Percentiles rank a stretch among this genome's conserved stretches.
phyloP scores from a whole-genome alignment of 2,329 filamentous ascomycete genomes.

The Setomelanomma holmii region DNA sequence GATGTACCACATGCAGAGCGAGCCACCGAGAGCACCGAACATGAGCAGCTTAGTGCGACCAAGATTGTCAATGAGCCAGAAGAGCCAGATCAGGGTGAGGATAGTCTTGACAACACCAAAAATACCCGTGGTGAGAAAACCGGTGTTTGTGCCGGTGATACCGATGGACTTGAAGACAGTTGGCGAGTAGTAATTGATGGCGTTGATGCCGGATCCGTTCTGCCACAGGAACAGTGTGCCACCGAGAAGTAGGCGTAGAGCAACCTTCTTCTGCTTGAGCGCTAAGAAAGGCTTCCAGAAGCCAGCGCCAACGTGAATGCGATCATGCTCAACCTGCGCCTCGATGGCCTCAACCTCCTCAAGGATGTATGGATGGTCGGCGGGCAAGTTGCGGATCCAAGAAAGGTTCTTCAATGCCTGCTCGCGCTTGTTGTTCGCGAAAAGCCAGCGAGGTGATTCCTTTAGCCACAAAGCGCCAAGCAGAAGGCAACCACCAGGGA shows the following conservation, averaged over 20 bases:
- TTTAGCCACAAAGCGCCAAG: constrained; percentile 52
- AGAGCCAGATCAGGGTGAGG: constrained; percentile 72
- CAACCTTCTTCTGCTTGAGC: constrained; percentile 58
- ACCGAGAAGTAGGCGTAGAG: constrained; percentile 76
- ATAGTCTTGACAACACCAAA: constrained; percentile 75
- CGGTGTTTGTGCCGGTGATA: constrained; percentile 65
- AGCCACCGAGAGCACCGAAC: constrained; percentile 67
- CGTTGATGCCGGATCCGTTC: constrained; percentile 79
- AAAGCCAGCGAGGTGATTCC: constrained; percentile 55
- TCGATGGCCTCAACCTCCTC: constrained; percentile 78
- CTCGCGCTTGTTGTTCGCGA: constrained; percentile 50
- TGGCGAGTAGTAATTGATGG: constrained; percentile 76
- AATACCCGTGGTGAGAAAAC: constrained; percentile 74
- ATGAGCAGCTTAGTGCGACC: constrained; percentile 70
- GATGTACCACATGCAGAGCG: constrained; percentile 69
- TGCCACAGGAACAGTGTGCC: constrained; percentile 81
- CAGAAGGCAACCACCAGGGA: constrained; percentile 67
- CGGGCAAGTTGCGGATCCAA: constrained; percentile 69
- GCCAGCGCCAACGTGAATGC: constrained; percentile 68
- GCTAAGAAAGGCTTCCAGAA: constrained; percentile 67
- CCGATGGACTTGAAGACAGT: constrained; percentile 73
- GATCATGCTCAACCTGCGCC: constrained; percentile 70
- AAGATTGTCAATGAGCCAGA: constrained; percentile 71
- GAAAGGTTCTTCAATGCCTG: constrained; percentile 56
- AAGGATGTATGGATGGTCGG: constrained; percentile 70